Evolutionary conservation across 164 flowering plant genomes (phyloP).

Genomic region (Warburgia ugandensis): DNA sequence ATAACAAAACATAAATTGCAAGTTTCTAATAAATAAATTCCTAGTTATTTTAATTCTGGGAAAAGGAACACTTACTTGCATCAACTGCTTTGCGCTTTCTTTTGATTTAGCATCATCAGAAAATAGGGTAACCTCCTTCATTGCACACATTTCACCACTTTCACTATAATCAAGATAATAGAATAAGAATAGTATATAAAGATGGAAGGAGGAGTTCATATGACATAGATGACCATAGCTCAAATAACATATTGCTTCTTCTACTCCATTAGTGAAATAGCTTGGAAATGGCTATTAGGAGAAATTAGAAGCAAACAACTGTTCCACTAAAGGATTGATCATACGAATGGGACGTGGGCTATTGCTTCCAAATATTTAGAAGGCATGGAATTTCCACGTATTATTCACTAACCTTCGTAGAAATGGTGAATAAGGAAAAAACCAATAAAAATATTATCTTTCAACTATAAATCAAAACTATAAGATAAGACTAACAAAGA

Average conservation of each 20-base stretch:
- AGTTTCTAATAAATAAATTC: background rate
- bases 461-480: no score
- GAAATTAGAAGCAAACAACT: background rate
- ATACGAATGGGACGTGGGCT: no score
- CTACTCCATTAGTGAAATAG: background rate
- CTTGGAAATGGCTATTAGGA: background rate
- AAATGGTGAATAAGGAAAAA: no score
- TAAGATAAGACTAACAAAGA: no score
- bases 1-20: background rate
- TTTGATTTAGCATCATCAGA: slow-evolving; percentile 93
- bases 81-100: slow-evolving; percentile 91
- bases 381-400: no score
- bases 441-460: no score
- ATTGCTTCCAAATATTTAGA: no score
- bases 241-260: no score
- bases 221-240: no score
- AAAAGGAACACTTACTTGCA: slow-evolving; percentile 47
- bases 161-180: slow-evolving; percentile 39
- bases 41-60: background rate
- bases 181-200: background rate
- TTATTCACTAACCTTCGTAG: no score
- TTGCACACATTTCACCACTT: slow-evolving; percentile 97
- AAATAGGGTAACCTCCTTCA: slow-evolving; percentile 90
- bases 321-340: no score
- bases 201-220: background rate